Percentiles rank a stretch among this genome's conserved stretches.
These are phyloP conservation scores for Hordeum marinum DNA, from an alignment of 176 grass and related monocot species.

Conservation along the genomic window DNA sequence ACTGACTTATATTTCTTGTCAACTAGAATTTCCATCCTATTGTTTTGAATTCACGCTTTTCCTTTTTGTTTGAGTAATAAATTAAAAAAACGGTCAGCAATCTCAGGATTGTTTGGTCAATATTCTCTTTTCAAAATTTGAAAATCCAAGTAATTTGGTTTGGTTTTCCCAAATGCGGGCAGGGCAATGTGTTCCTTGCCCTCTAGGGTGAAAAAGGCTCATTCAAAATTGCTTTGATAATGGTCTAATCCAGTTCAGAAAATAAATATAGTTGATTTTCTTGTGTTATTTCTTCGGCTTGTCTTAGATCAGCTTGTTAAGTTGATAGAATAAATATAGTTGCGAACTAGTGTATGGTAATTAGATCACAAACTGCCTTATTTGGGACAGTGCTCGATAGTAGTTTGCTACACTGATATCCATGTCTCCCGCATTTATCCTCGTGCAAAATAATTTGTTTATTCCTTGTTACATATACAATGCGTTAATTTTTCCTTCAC, in stretches of 20 bases:
- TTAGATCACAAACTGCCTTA: background rate
- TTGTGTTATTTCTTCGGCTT: background rate
- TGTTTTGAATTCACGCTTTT: background rate
- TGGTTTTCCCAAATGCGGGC: background rate
- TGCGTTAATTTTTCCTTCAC: background rate
- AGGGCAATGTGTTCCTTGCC: background rate
- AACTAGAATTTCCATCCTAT: background rate
- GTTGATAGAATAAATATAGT: background rate
- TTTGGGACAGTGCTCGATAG: background rate
- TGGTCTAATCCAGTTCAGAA: background rate
- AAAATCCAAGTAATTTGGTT: background rate
- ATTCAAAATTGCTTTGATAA: background rate
- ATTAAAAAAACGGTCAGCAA: background rate
- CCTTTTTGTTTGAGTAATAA: background rate
- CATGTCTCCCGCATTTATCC: background rate
- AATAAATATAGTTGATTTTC: background rate
- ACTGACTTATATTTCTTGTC: background rate
- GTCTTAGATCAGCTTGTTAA: background rate
- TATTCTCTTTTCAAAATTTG: background rate
- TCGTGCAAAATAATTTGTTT: background rate
- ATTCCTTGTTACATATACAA: background rate
- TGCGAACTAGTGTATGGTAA: background rate
- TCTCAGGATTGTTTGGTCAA: background rate
- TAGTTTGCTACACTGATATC: background rate
- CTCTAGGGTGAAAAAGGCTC: background rate